Evolutionary conservation across 495 filamentous ascomycete species (phyloP), one percentile per base, ranked within the genome.

Genomic region (Daldinia bambusicola): DNA sequence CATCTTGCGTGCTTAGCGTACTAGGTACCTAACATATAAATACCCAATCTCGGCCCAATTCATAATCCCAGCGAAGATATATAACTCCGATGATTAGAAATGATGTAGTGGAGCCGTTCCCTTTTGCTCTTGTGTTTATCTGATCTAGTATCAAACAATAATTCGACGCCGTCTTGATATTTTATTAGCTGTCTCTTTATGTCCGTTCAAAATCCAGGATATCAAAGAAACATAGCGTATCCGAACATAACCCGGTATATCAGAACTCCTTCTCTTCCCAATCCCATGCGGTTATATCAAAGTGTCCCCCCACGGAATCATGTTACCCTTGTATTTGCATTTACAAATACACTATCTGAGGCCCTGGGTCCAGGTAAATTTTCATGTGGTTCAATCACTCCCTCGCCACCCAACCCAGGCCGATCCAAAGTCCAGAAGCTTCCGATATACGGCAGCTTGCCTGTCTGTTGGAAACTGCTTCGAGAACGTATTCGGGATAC

Each of bases 31-130:
- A n/a, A n/a, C 41, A 45, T 12, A 20, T 16, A 45, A 16, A n/a
- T 45, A 45, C 41, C 43, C 43, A 7, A 48, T 18, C 43, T 48
- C 43, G 43, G 43, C 43, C 43, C 16, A 48, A 48, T 20, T 48
- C 43, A n/a, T 48, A 2, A 16, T 48, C 20, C 43, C 43, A 16
- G 43, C 43, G 20, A 48, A 10, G 18, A 48, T 0, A 22, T 22
- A 20, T 48, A 4, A 48, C 3, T 9, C 43, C 18, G 43, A 48
- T 48, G 43, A 48, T 48, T 48, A 48, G 18, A 22, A 48, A 48
- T 48, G 43, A 48, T 48, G 18, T 12, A 5, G 43, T 48, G 43
- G 43, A 8, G 20, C 43, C 8, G 43, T 48, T 48, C 9, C 43
- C 22, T 48, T 48, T 48, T 4, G 43, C 43, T 48, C 20, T 22